Evolutionary conservation across 192 early-diverging fungal genomes (phyloP).

Genomic region (Kickxella alabastrina): DNA sequence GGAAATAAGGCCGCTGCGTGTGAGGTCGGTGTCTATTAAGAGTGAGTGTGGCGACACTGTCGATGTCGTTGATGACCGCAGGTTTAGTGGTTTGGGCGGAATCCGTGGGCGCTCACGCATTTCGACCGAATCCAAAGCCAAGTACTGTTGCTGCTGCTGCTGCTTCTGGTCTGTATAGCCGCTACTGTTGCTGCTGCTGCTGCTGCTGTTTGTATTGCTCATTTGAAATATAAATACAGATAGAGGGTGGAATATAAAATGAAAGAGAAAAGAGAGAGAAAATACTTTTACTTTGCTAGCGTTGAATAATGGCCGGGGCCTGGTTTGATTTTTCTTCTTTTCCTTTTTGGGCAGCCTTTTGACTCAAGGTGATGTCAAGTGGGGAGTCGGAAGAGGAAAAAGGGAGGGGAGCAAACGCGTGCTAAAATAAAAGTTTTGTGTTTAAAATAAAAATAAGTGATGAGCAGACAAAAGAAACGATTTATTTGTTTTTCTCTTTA

Average conservation of each 20-base stretch:
- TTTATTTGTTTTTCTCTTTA: too few species aligned
- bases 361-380: too few species aligned
- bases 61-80: conserved; percentile 18
- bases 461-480: too few species aligned
- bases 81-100: conserved; percentile 48
- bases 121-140: conserved; percentile 6
- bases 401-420: too few species aligned
- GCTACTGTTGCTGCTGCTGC: conserved; percentile 6
- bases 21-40: conserved; percentile 22
- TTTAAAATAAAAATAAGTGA: too few species aligned
- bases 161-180: conserved; percentile 3
- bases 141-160: conserved; percentile 7
- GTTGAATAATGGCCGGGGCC: too few species aligned
- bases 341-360: too few species aligned
- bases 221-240: neutral
- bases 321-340: too few species aligned
- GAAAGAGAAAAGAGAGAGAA: neutral
- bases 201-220: conserved; percentile 3
- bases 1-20: too few species aligned
- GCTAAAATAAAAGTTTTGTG: too few species aligned
- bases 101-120: conserved; percentile 44
- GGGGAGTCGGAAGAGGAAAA: too few species aligned
- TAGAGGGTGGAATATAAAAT: neutral
- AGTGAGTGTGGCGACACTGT: conserved; percentile 11
- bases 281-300: too few species aligned